phyloP scores from a whole-genome alignment of 495 filamentous ascomycete genomes.

The Jackrogersella minutella region DNA sequence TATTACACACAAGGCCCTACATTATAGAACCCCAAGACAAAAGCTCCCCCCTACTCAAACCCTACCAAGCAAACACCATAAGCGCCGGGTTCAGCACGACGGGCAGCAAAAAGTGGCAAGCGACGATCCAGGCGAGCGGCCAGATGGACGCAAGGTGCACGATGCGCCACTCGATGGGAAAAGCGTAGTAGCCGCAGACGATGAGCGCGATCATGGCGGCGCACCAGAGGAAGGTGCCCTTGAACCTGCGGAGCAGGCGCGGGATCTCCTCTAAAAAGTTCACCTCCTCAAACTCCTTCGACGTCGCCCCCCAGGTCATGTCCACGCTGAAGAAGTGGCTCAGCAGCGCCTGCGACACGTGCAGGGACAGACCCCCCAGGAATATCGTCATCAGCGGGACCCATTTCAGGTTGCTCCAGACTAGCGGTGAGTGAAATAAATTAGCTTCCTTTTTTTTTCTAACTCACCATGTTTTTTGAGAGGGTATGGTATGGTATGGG shows the following conservation, averaged over 20 bases:
- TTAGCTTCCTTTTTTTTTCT: constrained; percentile 2
- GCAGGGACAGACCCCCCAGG: constrained; percentile 70
- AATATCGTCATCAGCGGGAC: constrained; percentile 67
- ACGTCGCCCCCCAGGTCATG: constrained; percentile 70
- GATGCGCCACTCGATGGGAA: constrained; percentile 65
- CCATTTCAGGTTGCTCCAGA: constrained; percentile 71
- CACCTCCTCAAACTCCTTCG: constrained; percentile 68
- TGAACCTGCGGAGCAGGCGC: constrained; percentile 64
- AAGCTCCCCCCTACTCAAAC: constrained; percentile 1
- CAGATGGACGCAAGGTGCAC: constrained; percentile 64
- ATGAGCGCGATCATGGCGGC: constrained; percentile 56
- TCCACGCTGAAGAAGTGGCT: constrained; percentile 69
- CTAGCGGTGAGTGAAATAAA: constrained; percentile 38
- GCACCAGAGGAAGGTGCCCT: constrained; percentile 66
- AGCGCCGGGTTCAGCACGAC: constrained; percentile 69
- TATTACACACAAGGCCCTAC: not conserved
- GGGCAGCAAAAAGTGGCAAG: constrained; percentile 66
- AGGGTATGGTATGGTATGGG: not conserved
- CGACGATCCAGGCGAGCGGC: constrained; percentile 62
- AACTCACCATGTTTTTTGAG: not conserved
- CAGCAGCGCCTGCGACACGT: constrained; percentile 66
- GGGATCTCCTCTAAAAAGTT: constrained; percentile 68
- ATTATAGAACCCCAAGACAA: not conserved
- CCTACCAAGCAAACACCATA: constrained; percentile 74
- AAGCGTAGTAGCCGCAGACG: constrained; percentile 51